Conservation (phyloP, 2,329 filamentous ascomycete genomes). For the Capronia coronata region DNA sequence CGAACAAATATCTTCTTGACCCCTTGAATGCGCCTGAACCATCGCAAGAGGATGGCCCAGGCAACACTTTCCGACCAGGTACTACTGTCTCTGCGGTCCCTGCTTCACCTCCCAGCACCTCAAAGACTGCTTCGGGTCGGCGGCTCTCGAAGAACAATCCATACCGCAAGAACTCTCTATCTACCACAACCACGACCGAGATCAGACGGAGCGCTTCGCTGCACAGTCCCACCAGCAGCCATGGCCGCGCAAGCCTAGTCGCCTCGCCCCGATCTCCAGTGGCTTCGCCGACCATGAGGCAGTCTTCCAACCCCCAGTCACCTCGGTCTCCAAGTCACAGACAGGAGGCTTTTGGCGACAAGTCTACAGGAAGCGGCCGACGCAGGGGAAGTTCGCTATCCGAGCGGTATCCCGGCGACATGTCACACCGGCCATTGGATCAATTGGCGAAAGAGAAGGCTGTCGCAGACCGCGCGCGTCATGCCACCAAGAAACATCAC, state of each 20-base stretch:
- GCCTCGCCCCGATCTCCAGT: constrained; percentile 51
- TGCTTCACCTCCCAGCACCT: constrained; percentile 10
- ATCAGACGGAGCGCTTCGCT: constrained; percentile 18
- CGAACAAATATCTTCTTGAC: constrained; percentile 60
- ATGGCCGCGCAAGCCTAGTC: constrained; percentile 30
- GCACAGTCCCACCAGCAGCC: constrained; percentile 14
- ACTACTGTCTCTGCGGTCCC: constrained; percentile 12
- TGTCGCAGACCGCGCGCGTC: constrained; percentile 51
- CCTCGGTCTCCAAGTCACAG: constrained; percentile 19
- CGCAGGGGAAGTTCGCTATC: constrained; percentile 43
- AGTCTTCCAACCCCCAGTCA: constrained; percentile 15
- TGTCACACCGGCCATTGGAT: constrained; percentile 26
- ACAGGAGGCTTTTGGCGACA: constrained; percentile 19
- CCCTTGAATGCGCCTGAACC: constrained; percentile 63
- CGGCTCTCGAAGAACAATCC: constrained; percentile 27
- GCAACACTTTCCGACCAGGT: constrained; percentile 45
- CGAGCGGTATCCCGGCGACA: constrained; percentile 26
- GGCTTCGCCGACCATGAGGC: constrained; percentile 43
- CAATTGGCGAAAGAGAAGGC: constrained; percentile 24
- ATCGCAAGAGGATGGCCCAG: constrained; percentile 60
- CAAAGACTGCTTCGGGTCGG: constrained; percentile 6
- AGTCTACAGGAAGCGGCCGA: constrained; percentile 7
- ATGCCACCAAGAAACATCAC: constrained; percentile 59
- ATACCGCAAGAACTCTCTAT: constrained; percentile 21
- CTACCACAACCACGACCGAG: constrained; percentile 8